Percentiles rank a stretch among this genome's conserved stretches.
Conservation (phyloP, 2,329 filamentous ascomycete genomes). For the Gaeumannomyces sp. region DNA sequence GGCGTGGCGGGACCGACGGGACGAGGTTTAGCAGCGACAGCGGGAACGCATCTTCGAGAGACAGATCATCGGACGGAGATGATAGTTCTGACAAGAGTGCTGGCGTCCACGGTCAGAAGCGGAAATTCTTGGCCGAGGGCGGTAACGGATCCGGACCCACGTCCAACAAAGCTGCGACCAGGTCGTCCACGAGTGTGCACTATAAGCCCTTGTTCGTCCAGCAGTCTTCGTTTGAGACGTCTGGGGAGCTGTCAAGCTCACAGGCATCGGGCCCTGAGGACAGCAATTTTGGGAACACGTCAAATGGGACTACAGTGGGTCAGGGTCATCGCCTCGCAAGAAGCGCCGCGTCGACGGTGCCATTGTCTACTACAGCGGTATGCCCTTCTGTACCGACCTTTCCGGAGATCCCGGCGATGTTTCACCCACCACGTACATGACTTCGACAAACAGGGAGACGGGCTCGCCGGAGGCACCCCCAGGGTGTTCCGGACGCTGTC, state of each 20-base stretch:
- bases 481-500: constrained; percentile 37
- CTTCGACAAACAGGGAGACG: constrained; percentile 34
- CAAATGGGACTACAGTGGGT: constrained; percentile 41
- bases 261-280: constrained; percentile 37
- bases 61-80: constrained; percentile 44
- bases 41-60: constrained; percentile 40
- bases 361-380: constrained; percentile 78
- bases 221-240: constrained; percentile 39
- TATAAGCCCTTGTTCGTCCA: constrained; percentile 59
- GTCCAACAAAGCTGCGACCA: constrained; percentile 31
- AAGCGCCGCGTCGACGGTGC: constrained; percentile 61
- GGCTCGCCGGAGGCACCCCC: constrained; percentile 17
- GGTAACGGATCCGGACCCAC: constrained; percentile 18
- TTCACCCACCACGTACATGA: constrained; percentile 42
- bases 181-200: constrained; percentile 46
- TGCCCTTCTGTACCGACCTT: constrained; percentile 74
- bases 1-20: constrained; percentile 63
- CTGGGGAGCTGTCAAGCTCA: constrained; percentile 37
- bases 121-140: constrained; percentile 29
- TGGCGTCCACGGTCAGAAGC: constrained; percentile 35
- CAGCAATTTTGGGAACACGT: constrained; percentile 40
- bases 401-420: constrained; percentile 54
- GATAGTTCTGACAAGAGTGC: constrained; percentile 32
- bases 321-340: constrained; percentile 39
- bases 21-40: constrained; percentile 63